These are phyloP conservation scores for Phoma sp. DNA, from an alignment of 2,329 filamentous ascomycete genomes.

Conservation along the genomic window DNA sequence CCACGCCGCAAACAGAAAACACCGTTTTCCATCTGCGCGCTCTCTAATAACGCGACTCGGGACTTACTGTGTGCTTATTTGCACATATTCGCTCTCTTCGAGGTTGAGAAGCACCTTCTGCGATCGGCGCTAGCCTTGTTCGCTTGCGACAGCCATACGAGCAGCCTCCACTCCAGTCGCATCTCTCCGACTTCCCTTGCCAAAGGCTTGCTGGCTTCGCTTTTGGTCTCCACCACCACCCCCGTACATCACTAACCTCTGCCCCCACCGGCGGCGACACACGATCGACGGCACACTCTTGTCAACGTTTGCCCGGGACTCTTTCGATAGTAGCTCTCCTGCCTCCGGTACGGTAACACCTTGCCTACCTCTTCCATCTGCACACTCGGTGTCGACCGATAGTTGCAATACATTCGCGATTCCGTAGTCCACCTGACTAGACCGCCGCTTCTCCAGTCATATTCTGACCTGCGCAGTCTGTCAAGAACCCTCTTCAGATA, in stretches of 20 bases:
- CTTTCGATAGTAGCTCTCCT: conserved; percentile 99
- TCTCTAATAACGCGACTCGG: conserved; percentile 37
- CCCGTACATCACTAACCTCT: conserved; percentile 31
- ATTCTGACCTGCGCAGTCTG: conserved; percentile 46
- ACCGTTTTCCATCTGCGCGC: conserved; percentile 38
- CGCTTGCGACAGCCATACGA: conserved; percentile 34
- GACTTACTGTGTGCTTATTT: conserved; percentile 29
- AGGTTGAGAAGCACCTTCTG: conserved; percentile 29
- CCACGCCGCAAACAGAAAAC: conserved; percentile 37
- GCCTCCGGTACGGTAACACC: conserved; percentile 60
- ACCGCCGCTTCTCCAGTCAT: conserved; percentile 36
- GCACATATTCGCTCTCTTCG: conserved; percentile 42
- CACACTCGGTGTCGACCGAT: conserved; percentile 40
- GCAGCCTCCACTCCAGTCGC: conserved; percentile 38
- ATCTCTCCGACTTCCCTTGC: conserved; percentile 27
- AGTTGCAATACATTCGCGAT: conserved; percentile 39
- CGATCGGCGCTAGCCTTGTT: conserved; percentile 42
- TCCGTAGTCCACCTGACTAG: conserved; percentile 38
- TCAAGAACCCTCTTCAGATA: conserved; percentile 38
- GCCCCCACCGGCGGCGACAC: conserved; percentile 32
- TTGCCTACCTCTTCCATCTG: conserved; percentile 28
- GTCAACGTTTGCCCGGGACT: conserved; percentile 76
- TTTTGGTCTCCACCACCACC: conserved; percentile 44
- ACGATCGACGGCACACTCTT: conserved; percentile 37
- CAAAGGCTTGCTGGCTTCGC: conserved; percentile 54